A percentile compares a stretch with the other conserved stretches of the same genome.
phyloP scores from a whole-genome alignment of 352 stramenopile species.

The Phytophthora rubi region DNA sequence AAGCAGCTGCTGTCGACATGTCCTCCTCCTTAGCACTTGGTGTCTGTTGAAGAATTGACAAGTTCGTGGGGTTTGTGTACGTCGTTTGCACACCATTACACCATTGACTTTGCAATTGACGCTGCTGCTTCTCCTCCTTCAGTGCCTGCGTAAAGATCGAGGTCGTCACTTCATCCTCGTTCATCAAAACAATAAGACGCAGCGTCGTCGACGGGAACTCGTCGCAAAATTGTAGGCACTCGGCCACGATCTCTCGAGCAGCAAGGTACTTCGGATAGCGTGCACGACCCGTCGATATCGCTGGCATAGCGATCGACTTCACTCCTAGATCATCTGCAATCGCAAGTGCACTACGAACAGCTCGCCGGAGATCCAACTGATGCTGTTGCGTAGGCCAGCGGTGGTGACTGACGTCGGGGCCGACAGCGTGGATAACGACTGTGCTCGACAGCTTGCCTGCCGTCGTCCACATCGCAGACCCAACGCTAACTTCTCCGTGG shows the following conservation, averaged over 20 bases:
- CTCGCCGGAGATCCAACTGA: slow-evolving; percentile 15
- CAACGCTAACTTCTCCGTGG: slow-evolving; percentile 35
- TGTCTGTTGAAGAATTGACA: neutral
- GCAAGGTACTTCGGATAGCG: slow-evolving; percentile 48
- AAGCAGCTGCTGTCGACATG: neutral
- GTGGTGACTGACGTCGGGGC: slow-evolving; percentile 25
- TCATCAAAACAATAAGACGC: slow-evolving; percentile 40
- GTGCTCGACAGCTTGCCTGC: slow-evolving; percentile 35
- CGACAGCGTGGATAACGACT: slow-evolving; percentile 53
- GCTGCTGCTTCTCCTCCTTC: slow-evolving; percentile 20
- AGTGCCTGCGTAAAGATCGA: slow-evolving; percentile 31
- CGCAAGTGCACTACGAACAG: slow-evolving; percentile 28
- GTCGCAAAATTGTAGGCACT: slow-evolving; percentile 33
- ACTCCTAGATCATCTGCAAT: slow-evolving; percentile 32
- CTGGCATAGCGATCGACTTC: slow-evolving; percentile 43
- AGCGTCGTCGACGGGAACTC: slow-evolving; percentile 8
- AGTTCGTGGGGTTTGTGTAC: neutral
- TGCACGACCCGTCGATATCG: slow-evolving; percentile 47
- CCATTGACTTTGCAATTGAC: slow-evolving; percentile 1
- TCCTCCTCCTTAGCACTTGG: neutral
- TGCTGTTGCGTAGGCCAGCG: slow-evolving; percentile 11
- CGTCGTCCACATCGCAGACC: slow-evolving; percentile 41
- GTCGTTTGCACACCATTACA: neutral
- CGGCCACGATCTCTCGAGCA: slow-evolving; percentile 42
- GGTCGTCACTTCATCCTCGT: slow-evolving; percentile 37